Evolutionary conservation across 176 grass and related monocot genomes (phyloP), one percentile per base, ranked within the genome.

Genomic region (Musa acuminata): DNA sequence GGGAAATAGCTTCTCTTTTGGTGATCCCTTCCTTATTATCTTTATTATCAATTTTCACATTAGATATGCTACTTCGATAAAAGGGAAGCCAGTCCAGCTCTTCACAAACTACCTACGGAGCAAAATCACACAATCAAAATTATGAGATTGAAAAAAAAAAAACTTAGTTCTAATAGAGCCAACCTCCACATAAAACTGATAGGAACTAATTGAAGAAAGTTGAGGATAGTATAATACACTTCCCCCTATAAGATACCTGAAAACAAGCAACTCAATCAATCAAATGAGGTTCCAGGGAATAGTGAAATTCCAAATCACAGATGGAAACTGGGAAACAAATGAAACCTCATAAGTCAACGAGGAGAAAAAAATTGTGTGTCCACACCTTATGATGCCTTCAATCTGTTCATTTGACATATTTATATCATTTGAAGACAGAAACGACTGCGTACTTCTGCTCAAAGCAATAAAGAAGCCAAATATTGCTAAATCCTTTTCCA

Each of bases 391-490:
- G 81, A 99, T 84, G 77, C 73, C 78, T 83, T 87, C 80, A 62
- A 94, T 69, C 75, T 84, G 85, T 71, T 89, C 88, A 77, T 94
- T 85, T 82, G 85, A 82, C 77, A 86, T 75, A 72, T 82, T 87
- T 82, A 91, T 67, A 87, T 60, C 51, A 80, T 89, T 94, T 78
- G 78, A 89, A 72, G 88, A 94, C 62, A 99, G 84, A 80, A 94
- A 94, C 29, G 88, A 76, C 77, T 99, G 95, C 48, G 86, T 94
- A 35, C 88, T 89, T 87, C 88, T 99, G 76, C 88, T 91, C 64
- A 99, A 90, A 57, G 95, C 91, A 83, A 99, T 94, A 90, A 99
- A 99, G 86, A 99, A 99, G 9, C 95, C 95, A 87, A 99, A 99
- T 65, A 99, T 94, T 9, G 88, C 88, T 82, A 99, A 80, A 87